These are phyloP conservation scores for Metarhizium guizhouense DNA, from an alignment of 2,329 filamentous ascomycete genomes.

Conservation along the genomic window DNA sequence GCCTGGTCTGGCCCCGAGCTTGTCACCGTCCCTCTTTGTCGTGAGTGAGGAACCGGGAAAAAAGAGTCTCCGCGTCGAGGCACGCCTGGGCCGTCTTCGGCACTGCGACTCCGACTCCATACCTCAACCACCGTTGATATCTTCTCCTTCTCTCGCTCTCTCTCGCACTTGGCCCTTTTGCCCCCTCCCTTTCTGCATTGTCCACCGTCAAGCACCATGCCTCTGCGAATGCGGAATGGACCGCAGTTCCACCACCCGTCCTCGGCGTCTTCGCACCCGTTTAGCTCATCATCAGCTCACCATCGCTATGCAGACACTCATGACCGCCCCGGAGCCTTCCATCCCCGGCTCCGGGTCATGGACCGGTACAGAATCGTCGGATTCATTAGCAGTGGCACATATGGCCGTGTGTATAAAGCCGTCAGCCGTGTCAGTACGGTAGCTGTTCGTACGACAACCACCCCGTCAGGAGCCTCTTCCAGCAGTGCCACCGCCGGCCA, in stretches of 20 bases:
- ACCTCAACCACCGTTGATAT: neutral
- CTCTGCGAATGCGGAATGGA: constrained; percentile 24
- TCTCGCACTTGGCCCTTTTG: neutral
- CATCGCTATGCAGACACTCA: constrained; percentile 36
- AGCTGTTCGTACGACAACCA: constrained; percentile 3
- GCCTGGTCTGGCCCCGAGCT: neutral
- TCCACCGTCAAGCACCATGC: constrained; percentile 15
- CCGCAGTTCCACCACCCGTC: constrained; percentile 15
- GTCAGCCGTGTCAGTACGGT: constrained; percentile 43
- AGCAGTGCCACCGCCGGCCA: constrained; percentile 45
- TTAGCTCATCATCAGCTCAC: constrained; percentile 23
- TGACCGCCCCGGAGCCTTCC: constrained; percentile 47
- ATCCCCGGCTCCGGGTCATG: constrained; percentile 76
- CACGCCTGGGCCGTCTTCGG: neutral
- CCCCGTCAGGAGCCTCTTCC: constrained; percentile 2
- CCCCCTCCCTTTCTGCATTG: constrained; percentile 2
- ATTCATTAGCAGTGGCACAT: constrained; percentile 96
- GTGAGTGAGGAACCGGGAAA: neutral
- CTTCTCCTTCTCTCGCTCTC: neutral
- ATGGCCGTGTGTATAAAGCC: constrained; percentile 96
- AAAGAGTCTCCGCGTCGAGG: neutral
- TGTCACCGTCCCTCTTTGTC: neutral
- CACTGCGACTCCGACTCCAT: neutral
- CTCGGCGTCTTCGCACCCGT: constrained; percentile 10
- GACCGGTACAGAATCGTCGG: constrained; percentile 95